Evolutionary conservation across 1,284 basidiomycete genomes (phyloP).

Genomic region (Pseudozyma tsukubaensis): DNA sequence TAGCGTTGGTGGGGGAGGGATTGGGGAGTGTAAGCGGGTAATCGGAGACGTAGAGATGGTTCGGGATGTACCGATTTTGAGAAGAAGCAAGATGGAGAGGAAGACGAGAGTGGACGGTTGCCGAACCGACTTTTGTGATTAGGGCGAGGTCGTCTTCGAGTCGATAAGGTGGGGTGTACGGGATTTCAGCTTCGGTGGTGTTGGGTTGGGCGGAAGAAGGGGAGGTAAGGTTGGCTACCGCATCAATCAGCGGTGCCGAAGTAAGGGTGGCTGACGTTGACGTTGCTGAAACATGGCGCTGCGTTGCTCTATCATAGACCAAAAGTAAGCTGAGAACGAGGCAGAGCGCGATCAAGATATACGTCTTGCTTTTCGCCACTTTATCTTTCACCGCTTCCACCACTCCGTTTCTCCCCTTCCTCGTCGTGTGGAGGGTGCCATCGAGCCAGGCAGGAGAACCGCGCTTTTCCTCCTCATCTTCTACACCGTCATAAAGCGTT

Average conservation of each 20-base stretch:
- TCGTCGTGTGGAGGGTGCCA: too few species aligned
- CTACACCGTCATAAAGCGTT: too few species aligned
- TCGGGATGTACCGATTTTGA: slow-evolving; percentile 21
- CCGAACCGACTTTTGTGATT: slow-evolving; percentile 46
- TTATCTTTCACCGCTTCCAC: background rate
- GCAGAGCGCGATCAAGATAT: background rate
- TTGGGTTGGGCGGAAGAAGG: background rate
- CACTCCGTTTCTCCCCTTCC: background rate
- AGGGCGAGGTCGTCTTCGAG: slow-evolving; percentile 44
- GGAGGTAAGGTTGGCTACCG: background rate
- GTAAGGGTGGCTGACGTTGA: background rate
- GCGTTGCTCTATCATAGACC: background rate
- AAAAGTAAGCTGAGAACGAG: background rate
- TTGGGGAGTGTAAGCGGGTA: slow-evolving; percentile 14
- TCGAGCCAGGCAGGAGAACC: too few species aligned
- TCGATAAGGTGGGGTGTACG: background rate
- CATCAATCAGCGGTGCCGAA: background rate
- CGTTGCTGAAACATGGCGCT: background rate
- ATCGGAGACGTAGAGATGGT: slow-evolving; percentile 41
- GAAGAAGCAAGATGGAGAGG: slow-evolving; percentile 27
- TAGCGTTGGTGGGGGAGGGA: too few species aligned
- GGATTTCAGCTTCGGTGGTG: background rate
- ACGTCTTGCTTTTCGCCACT: background rate
- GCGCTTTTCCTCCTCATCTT: too few species aligned
- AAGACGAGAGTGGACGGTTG: slow-evolving; percentile 36